Percentiles rank a stretch among this genome's conserved stretches.
These are phyloP conservation scores for Beauveria brongniartii DNA, from an alignment of 2,329 filamentous ascomycete genomes.

Conservation along the genomic window DNA sequence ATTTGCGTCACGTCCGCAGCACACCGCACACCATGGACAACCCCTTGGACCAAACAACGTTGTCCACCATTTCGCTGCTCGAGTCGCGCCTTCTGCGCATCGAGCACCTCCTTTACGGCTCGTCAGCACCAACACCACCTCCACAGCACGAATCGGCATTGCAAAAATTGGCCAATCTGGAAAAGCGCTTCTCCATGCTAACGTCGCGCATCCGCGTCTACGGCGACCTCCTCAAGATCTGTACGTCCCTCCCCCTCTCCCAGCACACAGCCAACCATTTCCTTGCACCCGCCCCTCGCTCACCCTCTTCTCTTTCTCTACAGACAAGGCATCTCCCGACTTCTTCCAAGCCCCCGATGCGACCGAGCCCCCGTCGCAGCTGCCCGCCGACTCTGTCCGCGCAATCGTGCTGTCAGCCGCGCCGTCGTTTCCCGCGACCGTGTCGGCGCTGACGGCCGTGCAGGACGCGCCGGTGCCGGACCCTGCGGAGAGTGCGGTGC, in stretches of 20 bases:
- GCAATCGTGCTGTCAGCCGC: conserved; percentile 50
- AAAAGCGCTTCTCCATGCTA: conserved; percentile 44
- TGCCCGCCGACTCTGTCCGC: conserved; percentile 42
- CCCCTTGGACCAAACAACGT: conserved; percentile 42
- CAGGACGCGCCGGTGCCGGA: conserved; percentile 50
- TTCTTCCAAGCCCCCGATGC: conserved; percentile 43
- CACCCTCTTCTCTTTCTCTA: background rate
- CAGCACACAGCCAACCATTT: background rate
- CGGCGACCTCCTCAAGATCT: conserved; percentile 51
- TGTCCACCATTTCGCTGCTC: conserved; percentile 48
- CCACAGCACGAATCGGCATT: conserved; percentile 32
- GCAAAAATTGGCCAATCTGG: conserved; percentile 40
- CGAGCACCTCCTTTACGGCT: conserved; percentile 50
- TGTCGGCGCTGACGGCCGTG: conserved; percentile 50
- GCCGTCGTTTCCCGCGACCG: conserved; percentile 45
- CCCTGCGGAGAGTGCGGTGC: conserved; percentile 42
- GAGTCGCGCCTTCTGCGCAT: conserved; percentile 51
- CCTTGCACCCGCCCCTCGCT: background rate
- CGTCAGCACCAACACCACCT: conserved; percentile 23
- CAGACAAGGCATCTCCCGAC: conserved; percentile 46
- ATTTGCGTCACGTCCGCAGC: background rate
- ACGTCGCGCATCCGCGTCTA: conserved; percentile 47
- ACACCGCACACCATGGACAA: conserved; percentile 21
- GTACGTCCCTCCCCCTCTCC: conserved; percentile 31
- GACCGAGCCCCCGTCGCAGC: conserved; percentile 41